phyloP scores from a whole-genome alignment of 345 rosid species.

The Psidium friedrichsthalianum region DNA sequence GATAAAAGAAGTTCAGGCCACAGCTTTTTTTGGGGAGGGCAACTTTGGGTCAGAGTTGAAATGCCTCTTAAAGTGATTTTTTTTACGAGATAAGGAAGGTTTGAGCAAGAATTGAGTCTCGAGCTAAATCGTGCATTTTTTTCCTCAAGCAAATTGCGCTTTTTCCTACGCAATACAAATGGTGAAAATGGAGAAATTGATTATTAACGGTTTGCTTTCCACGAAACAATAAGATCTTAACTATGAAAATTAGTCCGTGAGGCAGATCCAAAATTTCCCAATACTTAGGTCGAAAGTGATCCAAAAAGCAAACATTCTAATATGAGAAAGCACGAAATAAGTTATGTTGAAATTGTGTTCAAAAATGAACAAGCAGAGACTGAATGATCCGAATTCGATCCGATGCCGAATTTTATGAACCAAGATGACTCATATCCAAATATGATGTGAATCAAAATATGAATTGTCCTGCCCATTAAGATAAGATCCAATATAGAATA shows the following conservation, averaged over 20 bases:
- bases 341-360: neutral
- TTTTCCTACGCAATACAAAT: neutral
- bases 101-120: neutral
- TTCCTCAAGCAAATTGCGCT: neutral
- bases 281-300: neutral
- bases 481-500: neutral
- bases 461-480: neutral
- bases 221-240: neutral
- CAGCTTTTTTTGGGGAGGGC: neutral
- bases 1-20: too few relatives aligned
- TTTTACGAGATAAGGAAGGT: too few relatives aligned
- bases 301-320: neutral
- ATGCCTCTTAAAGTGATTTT: too few relatives aligned
- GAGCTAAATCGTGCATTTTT: too few relatives aligned
- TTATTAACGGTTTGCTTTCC: neutral
- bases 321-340: neutral
- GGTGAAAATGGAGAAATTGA: neutral
- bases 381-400: neutral
- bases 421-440: neutral
- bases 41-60: neutral
- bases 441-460: neutral
- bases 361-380: neutral
- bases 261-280: neutral
- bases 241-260: neutral
- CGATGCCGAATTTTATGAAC: neutral